Evolutionary conservation across 73 alveolate genomes (phyloP).

Genomic region (Paramecium primaurelia): DNA sequence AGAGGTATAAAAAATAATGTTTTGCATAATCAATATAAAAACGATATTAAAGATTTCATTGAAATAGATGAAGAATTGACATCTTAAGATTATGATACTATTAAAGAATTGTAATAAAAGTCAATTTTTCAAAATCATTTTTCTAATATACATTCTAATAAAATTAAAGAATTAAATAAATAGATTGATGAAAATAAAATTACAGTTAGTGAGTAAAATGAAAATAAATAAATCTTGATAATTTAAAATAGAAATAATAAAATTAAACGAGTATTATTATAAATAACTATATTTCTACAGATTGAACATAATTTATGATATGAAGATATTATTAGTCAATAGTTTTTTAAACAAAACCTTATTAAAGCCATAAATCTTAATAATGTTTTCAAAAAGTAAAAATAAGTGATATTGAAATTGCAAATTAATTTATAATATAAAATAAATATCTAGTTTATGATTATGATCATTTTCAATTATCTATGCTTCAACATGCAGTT

Average conservation of each 20-base stretch:
- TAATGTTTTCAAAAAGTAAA: not conserved
- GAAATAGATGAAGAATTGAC: not conserved
- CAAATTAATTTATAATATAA: not conserved
- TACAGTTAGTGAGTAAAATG: not conserved
- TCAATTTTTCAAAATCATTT: not conserved
- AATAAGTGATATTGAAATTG: not conserved
- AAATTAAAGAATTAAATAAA: not conserved
- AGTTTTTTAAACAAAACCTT: not conserved
- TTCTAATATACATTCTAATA: not conserved
- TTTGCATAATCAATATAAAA: not conserved
- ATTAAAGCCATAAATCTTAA: not conserved
- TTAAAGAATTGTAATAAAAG: not conserved
- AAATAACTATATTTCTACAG: not conserved
- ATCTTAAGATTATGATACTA: not conserved
- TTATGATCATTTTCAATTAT: not conserved
- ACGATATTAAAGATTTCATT: not conserved
- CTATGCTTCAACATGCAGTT: not conserved
- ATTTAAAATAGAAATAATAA: not conserved
- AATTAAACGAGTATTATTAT: not conserved
- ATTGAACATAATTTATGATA: not conserved
- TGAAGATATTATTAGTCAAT: not conserved
- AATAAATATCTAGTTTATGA: slow-evolving; percentile 4
- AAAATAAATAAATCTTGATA: not conserved
- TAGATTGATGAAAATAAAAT: not conserved
- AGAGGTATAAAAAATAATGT: not conserved